Evolutionary conservation across 208 protist genomes (phyloP).

Genomic region (Crithidia mellificae): DNA sequence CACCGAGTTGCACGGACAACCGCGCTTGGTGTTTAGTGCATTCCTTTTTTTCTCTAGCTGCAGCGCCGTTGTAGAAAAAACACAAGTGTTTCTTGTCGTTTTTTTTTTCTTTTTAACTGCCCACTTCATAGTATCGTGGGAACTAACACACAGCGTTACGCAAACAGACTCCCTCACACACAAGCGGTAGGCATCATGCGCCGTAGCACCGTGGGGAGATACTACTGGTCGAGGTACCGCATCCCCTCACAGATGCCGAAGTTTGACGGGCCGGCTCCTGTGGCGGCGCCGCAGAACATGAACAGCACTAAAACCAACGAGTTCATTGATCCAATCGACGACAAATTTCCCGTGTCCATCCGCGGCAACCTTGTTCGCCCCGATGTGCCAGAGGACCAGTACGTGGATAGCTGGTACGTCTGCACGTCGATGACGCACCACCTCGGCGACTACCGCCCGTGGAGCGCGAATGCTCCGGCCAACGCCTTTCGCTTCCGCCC

Average conservation of each 20-base stretch:
- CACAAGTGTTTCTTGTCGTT: too few relatives aligned
- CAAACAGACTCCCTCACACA: too few relatives aligned
- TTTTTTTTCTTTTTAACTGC: too few relatives aligned
- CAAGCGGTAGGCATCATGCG: constrained; percentile 45
- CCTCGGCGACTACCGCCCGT: constrained; percentile 83
- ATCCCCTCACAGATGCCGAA: constrained; percentile 84
- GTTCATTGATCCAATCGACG: constrained; percentile 90
- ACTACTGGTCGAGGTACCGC: constrained; percentile 90
- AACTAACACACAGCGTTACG: too few relatives aligned
- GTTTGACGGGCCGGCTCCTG: constrained; percentile 83
- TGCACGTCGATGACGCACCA: constrained; percentile 90
- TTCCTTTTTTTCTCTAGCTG: constrained; percentile 7
- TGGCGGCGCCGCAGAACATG: constrained; percentile 89
- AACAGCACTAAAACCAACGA: constrained; percentile 90
- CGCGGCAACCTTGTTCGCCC: constrained; percentile 76
- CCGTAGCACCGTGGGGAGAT: constrained; percentile 35
- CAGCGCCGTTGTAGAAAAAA: too few relatives aligned
- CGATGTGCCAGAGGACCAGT: constrained; percentile 87
- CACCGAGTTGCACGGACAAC: background rate
- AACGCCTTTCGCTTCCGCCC: constrained; percentile 87
- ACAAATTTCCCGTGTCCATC: constrained; percentile 87
- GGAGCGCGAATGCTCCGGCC: constrained; percentile 76
- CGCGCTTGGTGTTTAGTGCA: background rate
- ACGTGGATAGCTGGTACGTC: constrained; percentile 91
- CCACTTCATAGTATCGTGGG: too few relatives aligned